phyloP scores from a whole-genome alignment of 2,329 filamentous ascomycete genomes.

The Beauveria asiatica region DNA sequence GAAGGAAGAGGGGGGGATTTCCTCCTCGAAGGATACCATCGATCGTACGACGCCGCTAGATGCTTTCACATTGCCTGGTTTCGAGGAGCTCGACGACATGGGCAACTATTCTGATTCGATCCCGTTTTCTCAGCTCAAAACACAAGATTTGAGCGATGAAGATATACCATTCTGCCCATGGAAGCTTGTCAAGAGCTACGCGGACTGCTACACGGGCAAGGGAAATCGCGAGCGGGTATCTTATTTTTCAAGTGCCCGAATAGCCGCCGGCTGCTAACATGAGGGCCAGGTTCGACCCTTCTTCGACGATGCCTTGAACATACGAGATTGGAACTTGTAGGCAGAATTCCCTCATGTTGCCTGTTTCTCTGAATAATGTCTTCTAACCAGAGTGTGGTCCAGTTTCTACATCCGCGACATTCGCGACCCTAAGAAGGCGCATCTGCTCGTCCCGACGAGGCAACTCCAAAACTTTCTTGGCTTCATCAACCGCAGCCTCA shows the following conservation, averaged over 20 bases:
- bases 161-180: constrained; percentile 39
- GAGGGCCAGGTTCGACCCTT: constrained; percentile 32
- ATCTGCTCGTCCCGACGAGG: constrained; percentile 57
- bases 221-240: constrained; percentile 39
- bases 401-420: constrained; percentile 62
- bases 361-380: too few species aligned
- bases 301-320: constrained; percentile 52
- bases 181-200: constrained; percentile 48
- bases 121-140: background rate
- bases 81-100: background rate
- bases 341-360: constrained; percentile 23
- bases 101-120: background rate
- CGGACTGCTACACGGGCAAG: constrained; percentile 49
- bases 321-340: constrained; percentile 68
- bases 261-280: constrained; percentile 7
- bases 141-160: constrained; percentile 9
- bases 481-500: constrained; percentile 53
- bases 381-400: background rate
- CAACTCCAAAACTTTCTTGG: constrained; percentile 59
- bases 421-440: constrained; percentile 36
- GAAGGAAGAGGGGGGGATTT: background rate
- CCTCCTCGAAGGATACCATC: background rate
- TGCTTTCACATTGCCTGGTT: background rate
- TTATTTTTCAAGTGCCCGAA: constrained; percentile 14
- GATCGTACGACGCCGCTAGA: background rate